Percentiles rank a stretch among this genome's conserved stretches.
These are phyloP conservation scores for Vitis hybrid DNA, from an alignment of 177 flowering plant species.

Conservation along the genomic window DNA sequence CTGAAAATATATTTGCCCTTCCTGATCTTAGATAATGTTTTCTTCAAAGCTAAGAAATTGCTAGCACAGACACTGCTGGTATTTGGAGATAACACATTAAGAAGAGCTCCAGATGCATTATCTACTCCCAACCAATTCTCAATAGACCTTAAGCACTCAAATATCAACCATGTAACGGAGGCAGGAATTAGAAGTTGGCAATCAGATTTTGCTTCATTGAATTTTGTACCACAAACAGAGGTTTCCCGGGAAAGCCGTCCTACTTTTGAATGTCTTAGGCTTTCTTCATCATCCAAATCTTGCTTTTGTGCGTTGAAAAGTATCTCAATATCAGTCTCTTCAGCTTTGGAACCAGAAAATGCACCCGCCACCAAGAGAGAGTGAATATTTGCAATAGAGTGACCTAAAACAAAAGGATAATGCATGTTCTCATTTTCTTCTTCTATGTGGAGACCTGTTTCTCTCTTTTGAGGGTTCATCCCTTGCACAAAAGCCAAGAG, in stretches of 20 bases:
- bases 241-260: conserved; percentile 80
- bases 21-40: conserved; percentile 46
- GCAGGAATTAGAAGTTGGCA: conserved; percentile 36
- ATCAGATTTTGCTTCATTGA: conserved; percentile 24
- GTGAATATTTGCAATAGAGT: conserved; percentile 59
- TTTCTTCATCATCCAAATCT: conserved; percentile 49
- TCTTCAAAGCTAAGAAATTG: conserved; percentile 46
- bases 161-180: conserved; percentile 49
- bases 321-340: conserved; percentile 28
- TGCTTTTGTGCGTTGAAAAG: conserved; percentile 13
- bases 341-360: conserved; percentile 40
- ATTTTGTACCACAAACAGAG: conserved; percentile 52
- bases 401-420: conserved; percentile 61
- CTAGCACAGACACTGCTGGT: conserved; percentile 17
- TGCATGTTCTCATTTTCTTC: conserved; percentile 80
- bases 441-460: conserved; percentile 70
- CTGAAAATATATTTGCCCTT: conserved; percentile 44
- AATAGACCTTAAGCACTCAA: conserved; percentile 72
- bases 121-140: conserved; percentile 68
- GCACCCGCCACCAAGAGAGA: conserved; percentile 70
- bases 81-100: conserved; percentile 28
- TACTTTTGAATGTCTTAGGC: conserved; percentile 70
- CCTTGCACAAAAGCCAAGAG: conserved; percentile 86
- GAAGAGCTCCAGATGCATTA: conserved; percentile 31
- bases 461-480: conserved; percentile 86